Evolutionary conservation across 306 rosid genomes (phyloP).

Genomic region (Vicia villosa): DNA sequence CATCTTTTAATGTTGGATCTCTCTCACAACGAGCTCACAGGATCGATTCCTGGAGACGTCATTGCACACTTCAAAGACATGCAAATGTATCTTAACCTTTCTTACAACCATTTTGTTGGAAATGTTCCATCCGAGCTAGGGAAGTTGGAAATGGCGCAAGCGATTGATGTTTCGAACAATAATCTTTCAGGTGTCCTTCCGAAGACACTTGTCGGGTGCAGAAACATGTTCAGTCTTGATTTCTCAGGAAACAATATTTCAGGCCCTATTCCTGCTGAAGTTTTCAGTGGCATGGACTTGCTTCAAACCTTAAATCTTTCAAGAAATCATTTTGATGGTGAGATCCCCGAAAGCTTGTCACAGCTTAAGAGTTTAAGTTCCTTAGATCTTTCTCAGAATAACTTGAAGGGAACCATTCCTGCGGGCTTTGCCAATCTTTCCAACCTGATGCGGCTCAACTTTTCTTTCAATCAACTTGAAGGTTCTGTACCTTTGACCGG

Average conservation of each 20-base stretch:
- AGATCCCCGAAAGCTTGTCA: conserved; percentile 56
- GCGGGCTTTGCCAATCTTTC: conserved; percentile 56
- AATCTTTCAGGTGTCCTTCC: conserved; percentile 76
- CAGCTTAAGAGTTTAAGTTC: conserved; percentile 57
- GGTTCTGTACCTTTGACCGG: conserved; percentile 70
- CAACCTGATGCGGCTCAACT: conserved; percentile 59
- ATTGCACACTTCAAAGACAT: conserved; percentile 53
- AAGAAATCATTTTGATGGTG: conserved; percentile 65
- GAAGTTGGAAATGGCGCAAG: conserved; percentile 65
- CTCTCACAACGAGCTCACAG: conserved; percentile 66
- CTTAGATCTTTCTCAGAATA: conserved; percentile 81
- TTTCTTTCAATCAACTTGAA: conserved; percentile 79
- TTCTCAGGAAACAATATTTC: conserved; percentile 73
- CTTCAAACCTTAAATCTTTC: conserved; percentile 74
- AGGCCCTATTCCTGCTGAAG: conserved; percentile 70
- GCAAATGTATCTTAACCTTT: conserved; percentile 70
- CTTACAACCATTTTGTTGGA: conserved; percentile 74
- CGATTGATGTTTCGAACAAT: conserved; percentile 80
- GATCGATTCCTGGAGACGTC: conserved; percentile 59
- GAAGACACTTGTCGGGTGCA: conserved; percentile 54
- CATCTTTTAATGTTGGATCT: conserved; percentile 61
- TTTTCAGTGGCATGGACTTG: conserved; percentile 49
- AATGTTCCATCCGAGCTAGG: conserved; percentile 71
- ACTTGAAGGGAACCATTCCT: conserved; percentile 66
- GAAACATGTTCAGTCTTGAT: conserved; percentile 70